phyloP scores from a whole-genome alignment of 306 rosid species.

The Prunus persica region DNA sequence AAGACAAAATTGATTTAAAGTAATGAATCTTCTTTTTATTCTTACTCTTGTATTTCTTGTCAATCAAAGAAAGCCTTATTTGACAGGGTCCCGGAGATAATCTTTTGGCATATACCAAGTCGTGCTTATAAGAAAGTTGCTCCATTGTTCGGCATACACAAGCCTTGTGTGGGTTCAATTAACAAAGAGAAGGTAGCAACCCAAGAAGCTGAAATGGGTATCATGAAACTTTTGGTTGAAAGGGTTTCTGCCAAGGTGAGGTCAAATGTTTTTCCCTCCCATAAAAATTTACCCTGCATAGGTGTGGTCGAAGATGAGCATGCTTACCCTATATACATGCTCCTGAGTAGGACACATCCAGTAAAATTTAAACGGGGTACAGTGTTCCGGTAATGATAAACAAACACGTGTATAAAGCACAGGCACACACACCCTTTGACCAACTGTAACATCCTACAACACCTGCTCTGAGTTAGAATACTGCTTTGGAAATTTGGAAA shows the following conservation, averaged over 20 bases:
- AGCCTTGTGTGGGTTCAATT: constrained; percentile 82
- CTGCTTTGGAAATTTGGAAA: too few relatives aligned
- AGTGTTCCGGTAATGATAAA: too few relatives aligned
- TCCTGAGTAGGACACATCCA: too few relatives aligned
- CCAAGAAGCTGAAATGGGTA: constrained; percentile 69
- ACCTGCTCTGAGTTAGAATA: too few relatives aligned
- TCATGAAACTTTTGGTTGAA: constrained; percentile 58
- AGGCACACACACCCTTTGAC: too few relatives aligned
- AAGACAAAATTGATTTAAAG: background rate
- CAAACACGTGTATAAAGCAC: too few relatives aligned
- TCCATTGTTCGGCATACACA: constrained; percentile 45
- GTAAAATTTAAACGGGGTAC: too few relatives aligned
- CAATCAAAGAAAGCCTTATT: constrained; percentile 11
- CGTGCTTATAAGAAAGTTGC: constrained; percentile 56
- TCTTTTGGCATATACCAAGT: constrained; percentile 95
- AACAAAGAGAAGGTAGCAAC: constrained; percentile 71
- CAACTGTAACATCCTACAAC: background rate
- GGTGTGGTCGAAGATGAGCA: background rate
- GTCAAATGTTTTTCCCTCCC: background rate
- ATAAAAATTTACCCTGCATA: background rate
- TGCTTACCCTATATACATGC: background rate
- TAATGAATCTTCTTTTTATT: background rate
- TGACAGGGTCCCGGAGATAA: constrained; percentile 74
- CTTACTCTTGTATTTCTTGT: constrained; percentile 4
- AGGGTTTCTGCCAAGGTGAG: constrained; percentile 80